Base-by-base conservation (phyloP, 1,284 basidiomycete genomes). In the Ceratobasidium sp. region DNA sequence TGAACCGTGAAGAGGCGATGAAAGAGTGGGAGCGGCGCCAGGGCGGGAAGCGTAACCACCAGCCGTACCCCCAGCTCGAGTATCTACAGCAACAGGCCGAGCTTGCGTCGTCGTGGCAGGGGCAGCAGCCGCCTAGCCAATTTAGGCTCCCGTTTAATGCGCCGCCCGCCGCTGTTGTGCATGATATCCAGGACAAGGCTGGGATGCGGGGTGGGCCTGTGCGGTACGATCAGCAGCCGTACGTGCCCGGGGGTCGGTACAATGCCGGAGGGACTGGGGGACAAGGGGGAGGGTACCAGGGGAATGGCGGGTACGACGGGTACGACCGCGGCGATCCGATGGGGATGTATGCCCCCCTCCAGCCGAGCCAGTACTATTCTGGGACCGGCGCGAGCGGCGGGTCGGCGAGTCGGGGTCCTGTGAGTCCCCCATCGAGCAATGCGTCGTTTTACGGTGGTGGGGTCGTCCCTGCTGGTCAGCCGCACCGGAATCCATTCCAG, bases 61-160 rank as follows among this genome's bases (percentile, higher is more conserved):
- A 89, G 74, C 87, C 89, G 27, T 94, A 95, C 75, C 92, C 92
- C 6, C 93, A 94, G 77, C 82, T 96, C 58, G 93, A 96, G 77
- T 92, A 86, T 77, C 78, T 97, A 69, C 93, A 96, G 75, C 93
- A 96, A 77, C 94, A 96, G 77, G 94, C 93, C 1, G 93, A 96
- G 78, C 82, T 93, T 71, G 91, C 87, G 3, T 86, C 87, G 22
- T 32, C 50, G 38, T 79, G 85, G 0, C 43, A 32, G 22, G 34
- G 20, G 3, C 68, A 58, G 6, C 52, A 60, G 32, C 70, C 68
- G 1, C 85, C 86, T 2, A 89, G 87, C n/a, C 88, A 86, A 74
- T 77, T 92, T 45, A 84, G 87, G 40, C 88, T 90, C 72, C 85
- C 87, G 20, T 90, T 88, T 76, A 87, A 87, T 72, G 84, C 86